phyloP scores from a whole-genome alignment of 495 filamentous ascomycete species.

The Penicillium silybi region DNA sequence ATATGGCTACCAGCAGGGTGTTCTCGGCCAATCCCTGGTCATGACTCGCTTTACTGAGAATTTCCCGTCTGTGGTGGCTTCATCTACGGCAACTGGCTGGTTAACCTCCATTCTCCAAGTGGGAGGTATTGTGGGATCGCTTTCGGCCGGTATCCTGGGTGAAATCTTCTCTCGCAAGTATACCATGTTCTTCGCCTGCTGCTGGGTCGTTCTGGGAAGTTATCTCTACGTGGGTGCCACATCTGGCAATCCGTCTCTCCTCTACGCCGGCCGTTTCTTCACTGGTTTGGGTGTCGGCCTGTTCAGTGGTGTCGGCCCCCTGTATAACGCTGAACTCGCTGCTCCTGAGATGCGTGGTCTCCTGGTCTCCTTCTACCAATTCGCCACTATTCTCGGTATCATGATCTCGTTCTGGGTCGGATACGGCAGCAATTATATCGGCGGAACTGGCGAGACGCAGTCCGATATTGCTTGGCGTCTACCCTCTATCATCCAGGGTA shows the following conservation, averaged over 20 bases:
- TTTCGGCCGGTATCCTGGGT: conserved; percentile 51
- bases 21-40: conserved; percentile 40
- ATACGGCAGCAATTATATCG: conserved; percentile 50
- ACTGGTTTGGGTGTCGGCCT: conserved; percentile 67
- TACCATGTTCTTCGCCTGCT: conserved; percentile 64
- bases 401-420: conserved; percentile 71
- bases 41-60: conserved; percentile 42
- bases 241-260: conserved; percentile 58
- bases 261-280: conserved; percentile 61
- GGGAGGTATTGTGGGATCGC: conserved; percentile 69
- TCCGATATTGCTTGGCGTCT: conserved; percentile 45
- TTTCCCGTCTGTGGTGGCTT: conserved; percentile 38
- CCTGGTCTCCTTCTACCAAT: conserved; percentile 73
- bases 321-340: conserved; percentile 74
- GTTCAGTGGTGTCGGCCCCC: conserved; percentile 51
- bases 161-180: conserved; percentile 65
- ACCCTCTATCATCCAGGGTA: conserved; percentile 47
- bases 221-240: conserved; percentile 51
- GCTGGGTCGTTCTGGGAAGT: conserved; percentile 63
- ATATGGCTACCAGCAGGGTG: conserved; percentile 47
- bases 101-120: conserved; percentile 62
- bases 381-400: conserved; percentile 76
- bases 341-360: conserved; percentile 72
- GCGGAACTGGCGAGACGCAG: conserved; percentile 33
- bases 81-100: conserved; percentile 39